A percentile compares a stretch with the other conserved stretches of the same genome.
phyloP scores from a whole-genome alignment of 129 eudicot species.

The Cynara cardunculus region DNA sequence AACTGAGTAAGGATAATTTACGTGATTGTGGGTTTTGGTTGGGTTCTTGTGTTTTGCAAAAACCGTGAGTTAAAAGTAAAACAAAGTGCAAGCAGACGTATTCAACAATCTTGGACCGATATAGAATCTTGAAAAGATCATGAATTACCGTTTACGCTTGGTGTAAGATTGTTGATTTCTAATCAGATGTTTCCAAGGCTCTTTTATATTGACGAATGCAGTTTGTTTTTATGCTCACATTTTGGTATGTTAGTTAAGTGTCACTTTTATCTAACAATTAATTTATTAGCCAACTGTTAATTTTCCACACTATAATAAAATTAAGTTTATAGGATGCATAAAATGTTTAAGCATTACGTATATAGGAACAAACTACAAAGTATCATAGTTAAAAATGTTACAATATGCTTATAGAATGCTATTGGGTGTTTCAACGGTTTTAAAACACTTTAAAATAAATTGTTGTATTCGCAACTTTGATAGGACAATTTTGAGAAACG shows the following conservation, averaged over 20 bases:
- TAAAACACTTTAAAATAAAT: too few species aligned
- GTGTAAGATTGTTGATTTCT: neutral
- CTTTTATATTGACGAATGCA: neutral
- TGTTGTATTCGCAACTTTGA: too few species aligned
- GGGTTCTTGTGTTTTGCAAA: neutral
- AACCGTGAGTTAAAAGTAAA: neutral
- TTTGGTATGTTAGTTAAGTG: neutral
- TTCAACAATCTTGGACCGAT: neutral
- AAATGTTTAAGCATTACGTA: too few species aligned
- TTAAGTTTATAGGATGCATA: neutral
- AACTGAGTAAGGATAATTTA: neutral
- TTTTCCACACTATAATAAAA: too few species aligned
- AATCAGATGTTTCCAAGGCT: neutral
- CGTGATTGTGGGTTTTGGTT: neutral
- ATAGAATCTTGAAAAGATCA: neutral
- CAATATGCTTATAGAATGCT: neutral
- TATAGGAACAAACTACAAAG: too few species aligned
- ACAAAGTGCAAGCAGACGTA: neutral
- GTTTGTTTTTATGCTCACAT: neutral
- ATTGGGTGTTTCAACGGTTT: neutral
- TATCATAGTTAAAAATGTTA: neutral
- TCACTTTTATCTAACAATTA: neutral
- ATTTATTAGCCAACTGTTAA: too few species aligned
- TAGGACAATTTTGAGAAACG: neutral
- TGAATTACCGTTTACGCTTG: neutral